Evolutionary conservation across 768 basidiomycete genomes (phyloP).

Genomic region (Mycena sanguinolenta): DNA sequence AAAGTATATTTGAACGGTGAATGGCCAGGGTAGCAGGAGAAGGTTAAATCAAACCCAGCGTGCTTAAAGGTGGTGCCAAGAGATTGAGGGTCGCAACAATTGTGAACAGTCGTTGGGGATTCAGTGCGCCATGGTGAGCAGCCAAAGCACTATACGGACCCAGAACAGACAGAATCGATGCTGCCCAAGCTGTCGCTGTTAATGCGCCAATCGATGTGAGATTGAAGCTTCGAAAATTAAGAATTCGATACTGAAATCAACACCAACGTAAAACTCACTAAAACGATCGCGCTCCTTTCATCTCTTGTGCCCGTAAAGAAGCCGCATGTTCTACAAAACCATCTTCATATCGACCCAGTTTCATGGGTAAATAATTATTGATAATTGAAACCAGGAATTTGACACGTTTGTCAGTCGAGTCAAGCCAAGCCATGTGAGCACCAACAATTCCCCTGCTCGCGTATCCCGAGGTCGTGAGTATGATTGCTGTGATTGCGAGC

Average conservation of each 20-base stretch:
- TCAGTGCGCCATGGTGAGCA: slow-evolving; percentile 2
- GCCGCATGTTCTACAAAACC: slow-evolving; percentile 4
- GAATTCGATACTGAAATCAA: not conserved
- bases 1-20: not conserved
- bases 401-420: slow-evolving; percentile 31
- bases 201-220: slow-evolving; percentile 25
- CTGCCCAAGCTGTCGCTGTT: slow-evolving; percentile 10
- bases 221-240: slow-evolving; percentile 14
- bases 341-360: slow-evolving; percentile 22
- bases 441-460: slow-evolving; percentile 19
- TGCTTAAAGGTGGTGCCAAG: slow-evolving; percentile 3
- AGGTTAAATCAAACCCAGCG: not conserved
- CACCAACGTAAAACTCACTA: slow-evolving; percentile 12
- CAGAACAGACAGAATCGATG: slow-evolving; percentile 21
- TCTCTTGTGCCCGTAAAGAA: slow-evolving; percentile 17
- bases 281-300: slow-evolving; percentile 25
- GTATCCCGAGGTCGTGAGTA: slow-evolving; percentile 9
- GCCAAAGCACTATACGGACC: slow-evolving; percentile 29
- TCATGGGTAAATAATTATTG: slow-evolving; percentile 30
- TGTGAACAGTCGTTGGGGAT: slow-evolving; percentile 25
- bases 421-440: slow-evolving; percentile 18
- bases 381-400: slow-evolving; percentile 25
- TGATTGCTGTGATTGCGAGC: slow-evolving; percentile 9
- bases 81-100: slow-evolving; percentile 22
- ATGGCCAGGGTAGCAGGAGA: not conserved